Base-by-base conservation (phyloP, 129 eudicot species). In the Arctium minus region DNA sequence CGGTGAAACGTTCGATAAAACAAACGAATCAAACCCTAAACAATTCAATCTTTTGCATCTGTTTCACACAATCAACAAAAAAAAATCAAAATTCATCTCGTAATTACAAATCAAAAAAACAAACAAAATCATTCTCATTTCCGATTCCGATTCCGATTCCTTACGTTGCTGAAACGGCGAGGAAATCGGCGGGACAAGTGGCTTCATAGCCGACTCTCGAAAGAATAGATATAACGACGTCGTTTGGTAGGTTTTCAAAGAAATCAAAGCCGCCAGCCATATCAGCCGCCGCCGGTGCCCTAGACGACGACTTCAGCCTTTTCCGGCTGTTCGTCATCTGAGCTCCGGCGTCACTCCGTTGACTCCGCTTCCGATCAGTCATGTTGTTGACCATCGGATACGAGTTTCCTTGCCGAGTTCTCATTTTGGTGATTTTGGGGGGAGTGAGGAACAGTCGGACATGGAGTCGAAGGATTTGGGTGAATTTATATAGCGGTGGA, bases 331-430 rank as follows among this genome's bases (percentile, higher is more conserved):
- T 48, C 1, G 37, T 8, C 17, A 1, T 75, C 67, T 42, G 77
- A 32, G 71, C 36, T 44, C 86, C 92, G 64, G 84, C 79, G 64
- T 4, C 30, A n/a, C 74, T 62, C 68, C 60, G 80, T 40, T 12
- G 18, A 17, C 69, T 56, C 50, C 67, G 80, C 71, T 22, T 32
- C 1, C 65, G 71, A 29, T 73, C 64, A 83, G 76, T 62, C 44
- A 22, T 6, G 31, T 39, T 75, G 68, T 65, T 73, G 27, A 76
- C 40, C 13, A 37, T 31, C 18, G 91, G 88, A 81, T 92, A 88
- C 65, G 87, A 87, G n/a, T 74, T 33, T 0, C 97, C 92, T 18
- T 86, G 83, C 71, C 98, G 86, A 1, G 97, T 92, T 81, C 89
- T 90, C 98, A 94, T 94, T 5, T 79, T 29, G 18, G 13, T 6